These are phyloP conservation scores for Acmispon strigosus DNA, from an alignment of 306 rosid genomes.

Conservation along the genomic window DNA sequence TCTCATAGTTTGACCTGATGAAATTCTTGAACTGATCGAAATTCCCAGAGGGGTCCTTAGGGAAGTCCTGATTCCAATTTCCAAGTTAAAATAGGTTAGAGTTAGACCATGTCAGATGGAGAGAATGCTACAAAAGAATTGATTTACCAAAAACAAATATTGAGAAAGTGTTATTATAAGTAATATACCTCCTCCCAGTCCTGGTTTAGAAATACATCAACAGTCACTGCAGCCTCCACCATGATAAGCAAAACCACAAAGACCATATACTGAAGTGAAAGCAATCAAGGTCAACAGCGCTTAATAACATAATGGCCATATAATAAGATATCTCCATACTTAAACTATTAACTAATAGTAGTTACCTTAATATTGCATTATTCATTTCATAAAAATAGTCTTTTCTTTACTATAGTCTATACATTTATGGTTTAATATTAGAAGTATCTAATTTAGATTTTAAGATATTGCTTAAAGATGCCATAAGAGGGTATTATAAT, in stretches of 20 bases:
- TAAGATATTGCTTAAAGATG: not conserved
- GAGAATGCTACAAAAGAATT: not conserved
- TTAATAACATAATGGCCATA: constrained; percentile 2
- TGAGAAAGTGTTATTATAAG: not conserved
- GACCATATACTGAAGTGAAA: constrained; percentile 58
- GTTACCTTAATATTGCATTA: not conserved
- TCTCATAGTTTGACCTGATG: constrained; percentile 47
- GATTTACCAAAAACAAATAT: not conserved
- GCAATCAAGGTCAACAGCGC: constrained; percentile 23
- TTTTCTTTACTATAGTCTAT: not conserved
- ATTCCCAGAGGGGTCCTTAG: constrained; percentile 60
- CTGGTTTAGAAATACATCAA: constrained; percentile 60
- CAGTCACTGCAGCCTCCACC: constrained; percentile 63
- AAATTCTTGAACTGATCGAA: constrained; percentile 61
- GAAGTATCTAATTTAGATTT: not conserved
- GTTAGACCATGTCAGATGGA: constrained; percentile 7
- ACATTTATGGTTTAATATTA: not conserved
- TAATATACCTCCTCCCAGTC: constrained; percentile 65
- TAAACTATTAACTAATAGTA: not conserved
- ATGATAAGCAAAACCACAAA: constrained; percentile 51
- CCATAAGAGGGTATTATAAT: not conserved
- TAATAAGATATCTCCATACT: not conserved
- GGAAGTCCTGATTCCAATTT: constrained; percentile 60
- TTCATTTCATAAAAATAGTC: not conserved
- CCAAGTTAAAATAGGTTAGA: constrained; percentile 19